Conservation (phyloP, 208 protist species). For the Leishmania martiniquensis region DNA sequence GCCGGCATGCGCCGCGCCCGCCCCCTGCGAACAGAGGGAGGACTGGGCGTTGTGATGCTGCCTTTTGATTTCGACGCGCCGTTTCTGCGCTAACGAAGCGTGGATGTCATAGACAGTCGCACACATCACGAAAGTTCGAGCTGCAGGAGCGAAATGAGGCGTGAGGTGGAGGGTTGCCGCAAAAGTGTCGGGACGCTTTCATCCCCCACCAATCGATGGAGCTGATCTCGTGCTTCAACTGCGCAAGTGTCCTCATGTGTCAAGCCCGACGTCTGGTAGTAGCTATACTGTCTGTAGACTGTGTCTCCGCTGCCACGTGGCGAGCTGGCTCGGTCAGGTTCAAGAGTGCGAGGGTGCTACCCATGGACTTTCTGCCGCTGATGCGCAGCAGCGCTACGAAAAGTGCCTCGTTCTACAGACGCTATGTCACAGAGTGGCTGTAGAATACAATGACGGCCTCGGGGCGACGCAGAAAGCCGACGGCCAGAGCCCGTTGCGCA, state of each 20-base stretch:
- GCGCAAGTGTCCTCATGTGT: background rate
- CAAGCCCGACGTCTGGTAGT: background rate
- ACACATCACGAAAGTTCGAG: background rate
- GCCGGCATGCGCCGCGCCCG: background rate
- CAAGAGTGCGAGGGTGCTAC: background rate
- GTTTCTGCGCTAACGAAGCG: background rate
- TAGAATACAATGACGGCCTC: constrained; percentile 14
- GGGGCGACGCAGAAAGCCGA: constrained; percentile 30
- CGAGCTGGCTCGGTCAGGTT: background rate
- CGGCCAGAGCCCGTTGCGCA: constrained; percentile 30
- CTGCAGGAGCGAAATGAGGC: background rate
- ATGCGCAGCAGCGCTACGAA: constrained; percentile 36
- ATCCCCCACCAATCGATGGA: constrained; percentile 5
- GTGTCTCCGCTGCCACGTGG: background rate
- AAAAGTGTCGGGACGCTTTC: background rate
- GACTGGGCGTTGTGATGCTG: background rate
- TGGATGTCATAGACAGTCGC: background rate
- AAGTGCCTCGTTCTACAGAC: constrained; percentile 34
- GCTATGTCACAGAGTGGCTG: constrained; percentile 21
- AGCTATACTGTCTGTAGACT: background rate
- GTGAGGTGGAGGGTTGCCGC: constrained; percentile 2
- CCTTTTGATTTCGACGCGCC: background rate
- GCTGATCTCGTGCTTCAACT: background rate
- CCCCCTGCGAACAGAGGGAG: background rate
- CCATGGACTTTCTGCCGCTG: constrained; percentile 23